A percentile compares a stretch with the other conserved stretches of the same genome.
Conservation (phyloP, 495 filamentous ascomycete genomes). For the Penicillium paxilli region DNA sequence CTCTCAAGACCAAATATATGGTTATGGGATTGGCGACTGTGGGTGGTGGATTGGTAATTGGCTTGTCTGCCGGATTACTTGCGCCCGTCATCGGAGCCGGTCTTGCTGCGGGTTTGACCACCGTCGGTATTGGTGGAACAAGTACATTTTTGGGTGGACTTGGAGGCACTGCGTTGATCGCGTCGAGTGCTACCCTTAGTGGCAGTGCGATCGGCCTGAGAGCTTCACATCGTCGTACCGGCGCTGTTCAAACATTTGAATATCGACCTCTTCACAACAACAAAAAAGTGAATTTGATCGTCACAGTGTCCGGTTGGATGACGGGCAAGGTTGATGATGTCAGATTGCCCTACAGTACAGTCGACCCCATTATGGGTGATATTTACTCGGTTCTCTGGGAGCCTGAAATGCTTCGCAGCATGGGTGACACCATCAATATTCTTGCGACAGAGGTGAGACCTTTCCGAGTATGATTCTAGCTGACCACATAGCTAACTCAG, state of each 20-base stretch:
- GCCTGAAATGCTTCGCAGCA: conserved; percentile 94
- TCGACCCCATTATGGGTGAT: conserved; percentile 97
- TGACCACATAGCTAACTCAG: conserved; percentile 9
- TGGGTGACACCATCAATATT: conserved; percentile 98
- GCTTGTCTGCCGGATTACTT: conserved; percentile 86
- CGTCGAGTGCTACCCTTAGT: conserved; percentile 81
- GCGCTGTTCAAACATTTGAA: conserved; percentile 93
- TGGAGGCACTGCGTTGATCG: conserved; percentile 91
- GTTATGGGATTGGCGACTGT: conserved; percentile 98
- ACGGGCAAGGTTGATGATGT: conserved; percentile 97
- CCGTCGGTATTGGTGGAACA: conserved; percentile 90
- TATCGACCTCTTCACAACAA: conserved; percentile 97
- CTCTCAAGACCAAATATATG: conserved; percentile 77
- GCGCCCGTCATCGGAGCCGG: conserved; percentile 95
- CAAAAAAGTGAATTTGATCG: conserved; percentile 92
- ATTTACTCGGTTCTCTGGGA: conserved; percentile 98
- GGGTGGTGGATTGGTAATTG: conserved; percentile 93
- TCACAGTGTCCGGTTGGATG: conserved; percentile 98
- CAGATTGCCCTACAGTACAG: conserved; percentile 88
- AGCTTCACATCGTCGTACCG: conserved; percentile 83
- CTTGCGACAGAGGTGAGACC: conserved; percentile 85
- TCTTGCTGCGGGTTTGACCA: conserved; percentile 91
- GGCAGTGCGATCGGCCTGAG: conserved; percentile 81
- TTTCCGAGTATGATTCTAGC: neutral
- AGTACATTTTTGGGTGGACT: conserved; percentile 86